phyloP scores from a whole-genome alignment of 192 early-diverging fungal species.

The Glomus cerebriforme region DNA sequence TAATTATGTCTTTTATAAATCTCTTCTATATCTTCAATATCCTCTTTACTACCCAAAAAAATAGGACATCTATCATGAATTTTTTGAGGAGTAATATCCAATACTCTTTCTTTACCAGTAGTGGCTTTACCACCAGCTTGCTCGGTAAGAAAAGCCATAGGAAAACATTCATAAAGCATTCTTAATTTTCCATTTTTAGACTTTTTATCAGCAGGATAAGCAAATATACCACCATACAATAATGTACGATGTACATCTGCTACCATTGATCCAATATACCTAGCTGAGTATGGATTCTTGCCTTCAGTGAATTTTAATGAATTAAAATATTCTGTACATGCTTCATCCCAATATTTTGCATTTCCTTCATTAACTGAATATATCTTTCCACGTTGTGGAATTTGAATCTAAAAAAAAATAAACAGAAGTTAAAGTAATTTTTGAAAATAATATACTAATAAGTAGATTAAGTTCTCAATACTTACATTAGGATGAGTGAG shows the following conservation, averaged over 20 bases:
- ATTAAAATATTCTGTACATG: constrained; percentile 87
- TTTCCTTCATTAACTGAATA: constrained; percentile 99
- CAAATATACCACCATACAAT: constrained; percentile 89
- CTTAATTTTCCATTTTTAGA: constrained; percentile 90
- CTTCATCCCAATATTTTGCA: constrained; percentile 84
- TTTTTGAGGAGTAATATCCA: constrained; percentile 83
- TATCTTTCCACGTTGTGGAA: constrained; percentile 86
- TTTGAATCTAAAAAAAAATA: constrained; percentile 53
- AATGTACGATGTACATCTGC: constrained; percentile 97
- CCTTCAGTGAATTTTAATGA: constrained; percentile 80
- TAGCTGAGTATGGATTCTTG: constrained; percentile 85
- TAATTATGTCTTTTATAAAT: constrained; percentile 4
- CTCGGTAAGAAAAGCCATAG: constrained; percentile 95
- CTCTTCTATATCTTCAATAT: constrained; percentile 83
- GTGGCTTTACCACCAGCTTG: constrained; percentile 94
- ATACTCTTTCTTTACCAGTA: constrained; percentile 77
- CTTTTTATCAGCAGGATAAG: constrained; percentile 80
- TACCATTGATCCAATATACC: constrained; percentile 99
- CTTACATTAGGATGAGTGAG: constrained; percentile 92
- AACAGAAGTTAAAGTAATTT: constrained; percentile 8
- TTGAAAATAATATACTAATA: background rate
- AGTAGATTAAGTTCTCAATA: background rate
- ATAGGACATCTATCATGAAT: constrained; percentile 92
- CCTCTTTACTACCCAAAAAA: constrained; percentile 86
- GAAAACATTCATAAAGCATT: constrained; percentile 97